Evolutionary conservation across 352 stramenopile genomes (phyloP).

Genomic region (Phytophthora chlamydospora): DNA sequence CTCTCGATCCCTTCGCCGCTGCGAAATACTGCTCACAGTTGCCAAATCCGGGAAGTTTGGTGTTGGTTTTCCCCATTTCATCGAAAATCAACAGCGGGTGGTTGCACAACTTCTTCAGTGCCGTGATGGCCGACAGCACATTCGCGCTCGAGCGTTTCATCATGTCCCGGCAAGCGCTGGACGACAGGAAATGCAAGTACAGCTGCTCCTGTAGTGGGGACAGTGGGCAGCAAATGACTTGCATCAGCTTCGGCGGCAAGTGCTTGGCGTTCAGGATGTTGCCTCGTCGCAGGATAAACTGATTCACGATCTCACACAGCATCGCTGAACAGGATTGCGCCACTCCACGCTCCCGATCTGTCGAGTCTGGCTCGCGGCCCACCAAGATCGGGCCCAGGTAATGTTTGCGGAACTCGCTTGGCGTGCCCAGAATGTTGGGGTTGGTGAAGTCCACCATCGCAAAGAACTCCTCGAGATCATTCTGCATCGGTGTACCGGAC

Average conservation of each 20-base stretch:
- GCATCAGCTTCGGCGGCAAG: constrained; percentile 97
- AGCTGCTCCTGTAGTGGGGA: constrained; percentile 96
- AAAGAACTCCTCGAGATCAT: constrained; percentile 99
- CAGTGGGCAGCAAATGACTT: constrained; percentile 98
- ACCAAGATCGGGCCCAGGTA: constrained; percentile 91
- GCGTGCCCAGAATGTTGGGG: constrained; percentile 78
- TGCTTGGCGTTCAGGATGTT: constrained; percentile 99
- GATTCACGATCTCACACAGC: constrained; percentile 97
- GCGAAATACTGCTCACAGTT: constrained; percentile 74
- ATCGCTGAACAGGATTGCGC: constrained; percentile 92
- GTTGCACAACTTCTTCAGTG: constrained; percentile 98
- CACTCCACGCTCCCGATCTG: constrained; percentile 75
- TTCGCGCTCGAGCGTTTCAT: constrained; percentile 94
- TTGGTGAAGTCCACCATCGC: constrained; percentile 96
- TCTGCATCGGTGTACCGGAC: constrained; percentile 98
- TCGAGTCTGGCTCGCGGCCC: constrained; percentile 90
- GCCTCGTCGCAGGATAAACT: constrained; percentile 98
- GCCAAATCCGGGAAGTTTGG: constrained; percentile 82
- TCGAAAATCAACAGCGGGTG: constrained; percentile 95
- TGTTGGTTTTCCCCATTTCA: constrained; percentile 81
- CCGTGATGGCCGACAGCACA: constrained; percentile 87
- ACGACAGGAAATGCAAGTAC: constrained; percentile 96
- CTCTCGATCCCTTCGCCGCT: constrained; percentile 30
- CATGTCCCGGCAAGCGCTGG: constrained; percentile 96
- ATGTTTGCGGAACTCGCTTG: constrained; percentile 94